Base-by-base conservation (phyloP, 2,329 filamentous ascomycete species). In the Aspergillus tubingensis region DNA sequence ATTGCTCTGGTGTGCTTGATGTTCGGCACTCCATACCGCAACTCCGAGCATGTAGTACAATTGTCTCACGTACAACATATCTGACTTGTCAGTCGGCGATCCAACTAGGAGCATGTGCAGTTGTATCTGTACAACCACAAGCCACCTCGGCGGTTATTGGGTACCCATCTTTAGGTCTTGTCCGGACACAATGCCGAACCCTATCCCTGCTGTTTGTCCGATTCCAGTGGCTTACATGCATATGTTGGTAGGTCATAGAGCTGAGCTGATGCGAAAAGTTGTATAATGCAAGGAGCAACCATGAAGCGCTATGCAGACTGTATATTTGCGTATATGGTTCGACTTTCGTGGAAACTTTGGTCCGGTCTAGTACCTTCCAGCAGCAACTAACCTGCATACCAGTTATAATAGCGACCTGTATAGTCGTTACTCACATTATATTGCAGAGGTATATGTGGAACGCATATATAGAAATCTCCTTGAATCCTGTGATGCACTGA, bases 61-160 rank as follows among this genome's bases (percentile, higher is more conserved):
- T 17, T 50, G 47, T 27, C 44, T 49, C 44, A 49, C 23, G 23
- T 49, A 49, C 44, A n/a, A 50, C 25, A 50, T 25, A 49, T 32
- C 25, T 50, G 47, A 32, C 47, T 50, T 50, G 47, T 50, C 47
- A 50, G 10, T 50, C 47, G 47, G 25, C 25, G 47, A 30, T 50
- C 47, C 25, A 50, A 50, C 25, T 23, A 49, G 21, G 25, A 27
- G 41, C 25, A 30, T 30, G n/a, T 50, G 47, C 47, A 50, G 25
- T 17, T 27, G 47, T 50, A 50, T 27, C 8, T 50, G 47, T 50
- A 19, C 47, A 27, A 50, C 47, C 27, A 21, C 17, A 15, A 17
- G n/a, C 47, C 47, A 50, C 25, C n/a, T 17, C 23, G 17, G n/a
- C 47, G 30, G 25, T 30, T 8, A 27, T 50, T 32, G 41, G 47